Evolutionary conservation across 2,329 filamentous ascomycete genomes (phyloP).

Genomic region (Lachnellula arida): DNA sequence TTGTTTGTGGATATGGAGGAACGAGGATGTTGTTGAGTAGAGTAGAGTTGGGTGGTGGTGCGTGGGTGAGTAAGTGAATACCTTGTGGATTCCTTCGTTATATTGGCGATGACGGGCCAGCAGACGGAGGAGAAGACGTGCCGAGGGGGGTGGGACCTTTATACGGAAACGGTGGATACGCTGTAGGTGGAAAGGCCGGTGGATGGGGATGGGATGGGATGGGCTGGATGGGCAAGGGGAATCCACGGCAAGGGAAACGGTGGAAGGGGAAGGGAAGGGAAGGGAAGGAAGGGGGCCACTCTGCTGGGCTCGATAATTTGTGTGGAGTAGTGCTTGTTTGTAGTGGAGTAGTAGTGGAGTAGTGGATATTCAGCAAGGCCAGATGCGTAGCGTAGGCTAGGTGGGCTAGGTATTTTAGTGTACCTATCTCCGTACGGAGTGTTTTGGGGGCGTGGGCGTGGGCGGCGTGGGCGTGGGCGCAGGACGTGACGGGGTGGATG

Average conservation of each 20-base stretch:
- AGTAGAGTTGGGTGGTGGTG: slow-evolving; percentile 8
- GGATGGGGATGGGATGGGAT: background rate
- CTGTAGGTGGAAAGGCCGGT: background rate
- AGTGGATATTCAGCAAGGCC: too few relatives aligned
- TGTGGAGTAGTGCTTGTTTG: too few relatives aligned
- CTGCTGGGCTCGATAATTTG: too few relatives aligned
- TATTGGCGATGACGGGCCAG: slow-evolving; percentile 16
- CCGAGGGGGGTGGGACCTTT: slow-evolving; percentile 21
- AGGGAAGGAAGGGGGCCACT: background rate
- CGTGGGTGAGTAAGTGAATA: slow-evolving; percentile 7
- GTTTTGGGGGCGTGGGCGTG: background rate
- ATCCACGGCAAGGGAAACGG: background rate
- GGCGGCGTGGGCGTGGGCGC: background rate
- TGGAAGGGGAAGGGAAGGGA: background rate
- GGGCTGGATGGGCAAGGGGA: background rate
- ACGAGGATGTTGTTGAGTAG: background rate
- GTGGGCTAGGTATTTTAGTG: background rate
- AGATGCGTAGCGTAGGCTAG: too few relatives aligned
- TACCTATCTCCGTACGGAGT: background rate
- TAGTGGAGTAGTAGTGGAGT: too few relatives aligned
- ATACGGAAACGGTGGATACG: slow-evolving; percentile 12
- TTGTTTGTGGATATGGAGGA: background rate
- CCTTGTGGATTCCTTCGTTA: slow-evolving; percentile 9
- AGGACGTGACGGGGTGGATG: slow-evolving; percentile 2
- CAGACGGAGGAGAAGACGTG: slow-evolving; percentile 22